These are phyloP conservation scores for Calcarisporium arbuscula DNA, from an alignment of 2,329 filamentous ascomycete species.

Conservation along the genomic window DNA sequence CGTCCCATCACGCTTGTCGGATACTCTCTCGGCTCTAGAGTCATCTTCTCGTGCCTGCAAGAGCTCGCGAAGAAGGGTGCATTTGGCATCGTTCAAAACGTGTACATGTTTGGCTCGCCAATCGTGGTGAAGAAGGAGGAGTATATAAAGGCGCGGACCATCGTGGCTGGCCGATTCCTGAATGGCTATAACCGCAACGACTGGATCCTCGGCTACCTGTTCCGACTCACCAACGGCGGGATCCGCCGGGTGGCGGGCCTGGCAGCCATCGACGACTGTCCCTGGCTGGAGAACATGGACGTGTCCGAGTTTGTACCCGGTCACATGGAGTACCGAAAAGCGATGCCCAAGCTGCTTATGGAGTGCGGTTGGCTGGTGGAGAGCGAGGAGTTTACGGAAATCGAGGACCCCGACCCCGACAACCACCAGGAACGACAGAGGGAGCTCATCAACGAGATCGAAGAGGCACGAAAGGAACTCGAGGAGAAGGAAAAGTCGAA, in stretches of 20 bases:
- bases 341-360: slow-evolving; percentile 82
- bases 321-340: slow-evolving; percentile 93
- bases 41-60: slow-evolving; percentile 86
- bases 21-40: slow-evolving; percentile 84
- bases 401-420: slow-evolving; percentile 94
- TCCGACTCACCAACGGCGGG: slow-evolving; percentile 87
- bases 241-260: slow-evolving; percentile 85
- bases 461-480: slow-evolving; percentile 82
- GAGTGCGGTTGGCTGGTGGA: slow-evolving; percentile 89
- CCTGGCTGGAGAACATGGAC: slow-evolving; percentile 81
- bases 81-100: slow-evolving; percentile 85
- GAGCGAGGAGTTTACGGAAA: slow-evolving; percentile 90
- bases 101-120: slow-evolving; percentile 89
- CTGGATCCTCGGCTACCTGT: slow-evolving; percentile 95
- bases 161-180: slow-evolving; percentile 86
- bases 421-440: slow-evolving; percentile 82
- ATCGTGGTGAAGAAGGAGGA: slow-evolving; percentile 90
- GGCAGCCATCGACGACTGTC: slow-evolving; percentile 66
- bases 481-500: slow-evolving; percentile 70
- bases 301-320: slow-evolving; percentile 80
- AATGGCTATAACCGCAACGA: slow-evolving; percentile 93
- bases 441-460: slow-evolving; percentile 93
- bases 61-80: slow-evolving; percentile 82
- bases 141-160: slow-evolving; percentile 70
- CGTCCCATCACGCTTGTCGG: slow-evolving; percentile 89